These are phyloP conservation scores for Globisporangium takayamanum DNA, from an alignment of 352 stramenopile species.

Conservation along the genomic window DNA sequence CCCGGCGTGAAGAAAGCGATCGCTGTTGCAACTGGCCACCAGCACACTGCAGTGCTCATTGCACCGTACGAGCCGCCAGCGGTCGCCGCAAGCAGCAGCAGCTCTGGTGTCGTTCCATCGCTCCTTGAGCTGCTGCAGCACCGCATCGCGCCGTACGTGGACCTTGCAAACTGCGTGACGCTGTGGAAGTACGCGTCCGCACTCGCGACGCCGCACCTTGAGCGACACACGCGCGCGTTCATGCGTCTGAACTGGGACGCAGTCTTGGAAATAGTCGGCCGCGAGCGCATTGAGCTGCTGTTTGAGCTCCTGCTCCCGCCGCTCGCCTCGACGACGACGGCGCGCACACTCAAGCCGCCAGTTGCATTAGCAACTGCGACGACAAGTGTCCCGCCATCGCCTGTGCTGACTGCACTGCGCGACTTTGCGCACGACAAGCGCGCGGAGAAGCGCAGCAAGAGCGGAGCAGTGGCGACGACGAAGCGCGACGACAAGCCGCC, in stretches of 20 bases:
- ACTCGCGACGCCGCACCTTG: conserved; percentile 36
- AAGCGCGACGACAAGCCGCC: neutral
- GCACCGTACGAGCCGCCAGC: conserved; percentile 21
- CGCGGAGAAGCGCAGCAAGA: conserved; percentile 6
- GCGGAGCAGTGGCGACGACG: neutral
- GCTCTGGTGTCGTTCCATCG: neutral
- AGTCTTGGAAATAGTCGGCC: conserved; percentile 51
- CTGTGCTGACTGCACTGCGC: conserved; percentile 5
- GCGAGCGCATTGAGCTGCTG: conserved; percentile 51
- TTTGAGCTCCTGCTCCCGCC: conserved; percentile 59
- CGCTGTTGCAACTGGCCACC: conserved; percentile 54
- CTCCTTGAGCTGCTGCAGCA: conserved; percentile 32
- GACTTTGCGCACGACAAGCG: conserved; percentile 12
- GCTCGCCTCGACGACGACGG: neutral
- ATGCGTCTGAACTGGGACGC: conserved; percentile 72
- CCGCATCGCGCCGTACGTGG: conserved; percentile 40
- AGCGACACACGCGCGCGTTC: conserved; percentile 48
- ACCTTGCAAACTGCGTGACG: conserved; percentile 50
- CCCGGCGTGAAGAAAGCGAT: conserved; percentile 66
- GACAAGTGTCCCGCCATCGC: neutral
- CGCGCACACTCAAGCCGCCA: neutral
- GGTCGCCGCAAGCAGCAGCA: neutral
- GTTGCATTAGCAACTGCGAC: neutral
- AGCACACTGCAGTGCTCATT: conserved; percentile 71
- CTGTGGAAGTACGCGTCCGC: conserved; percentile 57